A percentile compares a stretch with the other conserved stretches of the same genome.
phyloP scores from a whole-genome alignment of 306 rosid species.

The Cucumis melo region DNA sequence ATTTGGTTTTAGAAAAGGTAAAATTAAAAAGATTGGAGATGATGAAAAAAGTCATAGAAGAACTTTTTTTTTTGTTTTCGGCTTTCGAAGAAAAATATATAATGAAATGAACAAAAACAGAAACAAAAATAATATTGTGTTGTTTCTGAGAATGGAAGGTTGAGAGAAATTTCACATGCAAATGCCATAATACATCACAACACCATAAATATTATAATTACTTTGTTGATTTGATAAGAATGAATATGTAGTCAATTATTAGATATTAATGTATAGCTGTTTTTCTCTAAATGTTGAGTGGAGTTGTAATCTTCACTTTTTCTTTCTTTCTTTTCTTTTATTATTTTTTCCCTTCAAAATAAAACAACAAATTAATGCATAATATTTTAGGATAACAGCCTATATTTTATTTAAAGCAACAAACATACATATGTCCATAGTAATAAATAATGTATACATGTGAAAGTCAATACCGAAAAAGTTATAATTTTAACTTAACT shows the following conservation, averaged over 20 bases:
- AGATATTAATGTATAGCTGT: background rate
- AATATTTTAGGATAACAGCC: no score
- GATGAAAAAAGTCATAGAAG: background rate
- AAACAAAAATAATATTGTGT: background rate
- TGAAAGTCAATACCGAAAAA: no score
- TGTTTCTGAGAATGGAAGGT: background rate
- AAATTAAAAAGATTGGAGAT: background rate
- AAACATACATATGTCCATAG: no score
- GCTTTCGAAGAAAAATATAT: background rate
- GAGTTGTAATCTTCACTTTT: no score
- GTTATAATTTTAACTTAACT: no score
- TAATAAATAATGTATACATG: no score
- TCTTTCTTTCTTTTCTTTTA: no score
- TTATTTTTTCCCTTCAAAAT: background rate
- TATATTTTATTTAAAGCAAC: no score
- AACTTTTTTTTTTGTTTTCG: background rate
- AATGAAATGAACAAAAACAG: background rate
- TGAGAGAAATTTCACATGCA: background rate
- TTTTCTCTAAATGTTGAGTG: background rate
- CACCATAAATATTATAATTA: no score
- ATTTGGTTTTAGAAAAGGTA: background rate
- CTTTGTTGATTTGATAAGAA: no score
- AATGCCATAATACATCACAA: background rate
- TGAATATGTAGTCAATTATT: background rate
- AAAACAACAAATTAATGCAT: no score